Evolutionary conservation across 805 yeast species (phyloP), one percentile per base, ranked within the genome.

Genomic region (Candida piceae): DNA sequence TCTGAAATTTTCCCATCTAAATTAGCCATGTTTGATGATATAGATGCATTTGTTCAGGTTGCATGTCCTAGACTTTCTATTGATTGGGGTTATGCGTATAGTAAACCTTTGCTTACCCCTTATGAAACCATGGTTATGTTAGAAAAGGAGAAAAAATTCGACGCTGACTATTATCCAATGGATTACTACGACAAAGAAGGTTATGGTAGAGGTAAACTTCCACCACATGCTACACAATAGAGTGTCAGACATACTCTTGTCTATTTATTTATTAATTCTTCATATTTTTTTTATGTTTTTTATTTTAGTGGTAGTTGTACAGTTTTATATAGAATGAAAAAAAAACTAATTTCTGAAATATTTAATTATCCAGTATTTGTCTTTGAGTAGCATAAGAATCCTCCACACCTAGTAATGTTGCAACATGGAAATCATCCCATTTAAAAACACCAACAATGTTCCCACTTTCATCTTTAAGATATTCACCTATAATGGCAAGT

Each of bases 41-140:
- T 90, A 13, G 98, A 93, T 60, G 95, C 89, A 2, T 93, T 93
- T 70, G 84, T 93, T 11, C 98, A 93, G 61, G 95, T 93, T 3
- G 98, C 98, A 1, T 93, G 98, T 57, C 98, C 98, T 0, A 70
- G 98, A 52, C 65, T 93, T 31, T 86, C 96, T 2, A 90, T 93
- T 29, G 98, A 93, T 59, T 93, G 98, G 98, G 98, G 98, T 0
- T 93, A 93, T 58, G 98, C 98, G 0, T 93, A 93, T 55, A 78
- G 79, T 41, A 84, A 84, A 53, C 98, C 98, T 0, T 64, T 93
- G 29, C 63, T 93, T 40, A 90, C 98, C 0, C 98, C 98, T 0
- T 93, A 93, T 57, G 98, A 93, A 56, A 87, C 96, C 0, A 87
- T 85, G 86, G 95, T 89, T 5, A 73, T 88, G 72, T 60, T 93